Conservation (phyloP, 1,284 basidiomycete species). For the Xerocomus cyaneibrunnescens region DNA sequence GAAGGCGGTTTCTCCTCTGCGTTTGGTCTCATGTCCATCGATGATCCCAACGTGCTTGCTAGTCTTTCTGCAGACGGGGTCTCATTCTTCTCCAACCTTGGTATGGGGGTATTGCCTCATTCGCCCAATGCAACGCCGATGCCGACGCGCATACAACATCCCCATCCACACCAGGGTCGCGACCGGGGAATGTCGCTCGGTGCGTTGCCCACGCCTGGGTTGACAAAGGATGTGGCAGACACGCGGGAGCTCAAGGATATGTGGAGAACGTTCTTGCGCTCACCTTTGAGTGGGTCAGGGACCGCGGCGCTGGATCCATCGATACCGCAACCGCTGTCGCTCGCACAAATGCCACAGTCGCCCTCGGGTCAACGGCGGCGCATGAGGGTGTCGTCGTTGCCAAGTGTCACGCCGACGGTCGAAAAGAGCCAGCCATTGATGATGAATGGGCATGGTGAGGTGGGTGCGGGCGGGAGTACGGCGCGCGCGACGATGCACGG, state of each 20-base stretch:
- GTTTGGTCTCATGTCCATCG: slow-evolving; percentile 70
- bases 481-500: slow-evolving; percentile 43
- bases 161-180: slow-evolving; percentile 17
- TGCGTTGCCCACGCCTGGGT: slow-evolving; percentile 25
- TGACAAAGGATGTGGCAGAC: slow-evolving; percentile 44
- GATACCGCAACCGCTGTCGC: slow-evolving; percentile 3
- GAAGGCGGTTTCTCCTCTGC: slow-evolving; percentile 59
- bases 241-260: slow-evolving; percentile 63
- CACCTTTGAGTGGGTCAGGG: slow-evolving; percentile 50
- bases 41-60: slow-evolving; percentile 63
- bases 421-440: slow-evolving; percentile 24
- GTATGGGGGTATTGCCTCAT: slow-evolving; percentile 28
- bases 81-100: slow-evolving; percentile 56
- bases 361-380: slow-evolving; percentile 40
- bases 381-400: slow-evolving; percentile 60
- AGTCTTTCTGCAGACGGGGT: slow-evolving; percentile 54
- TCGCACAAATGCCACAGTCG: slow-evolving; percentile 28
- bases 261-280: slow-evolving; percentile 74
- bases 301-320: slow-evolving; percentile 14
- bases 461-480: neutral
- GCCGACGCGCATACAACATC: slow-evolving; percentile 35
- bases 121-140: slow-evolving; percentile 51
- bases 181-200: slow-evolving; percentile 29
- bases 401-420: slow-evolving; percentile 61
- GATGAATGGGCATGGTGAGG: slow-evolving; percentile 15